Conservation (phyloP, 1,284 basidiomycete genomes). For the Ceratobasidium sp. region DNA sequence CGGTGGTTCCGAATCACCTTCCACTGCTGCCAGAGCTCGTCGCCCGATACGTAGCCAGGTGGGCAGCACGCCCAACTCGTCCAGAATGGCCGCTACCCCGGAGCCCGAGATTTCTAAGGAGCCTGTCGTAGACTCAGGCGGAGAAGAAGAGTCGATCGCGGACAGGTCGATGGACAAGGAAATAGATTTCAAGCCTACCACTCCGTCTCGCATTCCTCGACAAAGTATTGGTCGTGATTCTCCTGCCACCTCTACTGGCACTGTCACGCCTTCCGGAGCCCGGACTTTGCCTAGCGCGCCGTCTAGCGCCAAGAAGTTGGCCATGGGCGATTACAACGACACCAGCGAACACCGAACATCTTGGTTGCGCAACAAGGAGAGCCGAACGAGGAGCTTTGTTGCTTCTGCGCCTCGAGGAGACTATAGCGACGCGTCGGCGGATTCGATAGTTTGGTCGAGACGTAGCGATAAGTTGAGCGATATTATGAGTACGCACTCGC, state of each 20-base stretch:
- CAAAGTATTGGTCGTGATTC: slow-evolving; percentile 37
- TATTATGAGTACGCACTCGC: background rate
- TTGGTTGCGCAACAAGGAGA: slow-evolving; percentile 34
- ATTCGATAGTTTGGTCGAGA: slow-evolving; percentile 16
- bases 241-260: slow-evolving; percentile 33
- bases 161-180: slow-evolving; percentile 34
- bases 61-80: background rate
- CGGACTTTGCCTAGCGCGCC: slow-evolving; percentile 11
- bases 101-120: slow-evolving; percentile 4
- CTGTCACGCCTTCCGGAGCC: slow-evolving; percentile 30
- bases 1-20: slow-evolving; percentile 21
- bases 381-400: slow-evolving; percentile 27
- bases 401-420: slow-evolving; percentile 24
- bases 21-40: slow-evolving; percentile 6
- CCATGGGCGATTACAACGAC: slow-evolving; percentile 38
- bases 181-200: slow-evolving; percentile 27
- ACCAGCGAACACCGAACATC: slow-evolving; percentile 31
- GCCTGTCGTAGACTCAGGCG: background rate
- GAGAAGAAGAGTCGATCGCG: slow-evolving; percentile 6
- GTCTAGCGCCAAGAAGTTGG: slow-evolving; percentile 22
- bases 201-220: slow-evolving; percentile 25
- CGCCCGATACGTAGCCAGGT: slow-evolving; percentile 22
- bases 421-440: slow-evolving; percentile 33
- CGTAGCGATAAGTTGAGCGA: slow-evolving; percentile 16
- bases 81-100: background rate